Evolutionary conservation across 257 asterid genomes (phyloP).

Genomic region (Ajuga chamaepitys): DNA sequence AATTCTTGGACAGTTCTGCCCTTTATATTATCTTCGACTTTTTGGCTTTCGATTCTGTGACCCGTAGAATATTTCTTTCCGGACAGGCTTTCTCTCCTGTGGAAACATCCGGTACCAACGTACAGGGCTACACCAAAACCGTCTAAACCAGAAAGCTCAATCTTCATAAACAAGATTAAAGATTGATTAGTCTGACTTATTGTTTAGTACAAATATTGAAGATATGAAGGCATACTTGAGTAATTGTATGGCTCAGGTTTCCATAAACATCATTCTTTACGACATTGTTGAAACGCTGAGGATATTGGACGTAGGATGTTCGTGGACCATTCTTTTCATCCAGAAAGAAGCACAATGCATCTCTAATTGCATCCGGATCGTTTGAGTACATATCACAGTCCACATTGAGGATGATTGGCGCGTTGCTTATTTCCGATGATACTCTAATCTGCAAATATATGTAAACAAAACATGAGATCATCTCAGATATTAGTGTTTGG

Average conservation of each 20-base stretch:
- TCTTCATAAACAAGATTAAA: conserved; percentile 22
- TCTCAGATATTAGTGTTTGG: neutral
- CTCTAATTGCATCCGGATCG: conserved; percentile 55
- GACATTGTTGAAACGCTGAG: conserved; percentile 48
- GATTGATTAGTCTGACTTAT: neutral
- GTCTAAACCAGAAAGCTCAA: conserved; percentile 56
- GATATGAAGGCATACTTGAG: conserved; percentile 24
- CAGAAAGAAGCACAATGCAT: conserved; percentile 71
- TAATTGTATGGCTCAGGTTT: conserved; percentile 16
- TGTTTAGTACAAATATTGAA: no score
- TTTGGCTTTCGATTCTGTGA: conserved; percentile 15
- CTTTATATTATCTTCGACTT: conserved; percentile 3
- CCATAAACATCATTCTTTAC: conserved; percentile 50
- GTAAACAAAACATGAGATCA: neutral
- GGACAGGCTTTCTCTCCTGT: conserved; percentile 49
- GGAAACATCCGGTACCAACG: conserved; percentile 73
- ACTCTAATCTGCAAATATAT: conserved; percentile 56
- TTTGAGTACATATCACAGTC: conserved; percentile 94
- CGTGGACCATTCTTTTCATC: conserved; percentile 48
- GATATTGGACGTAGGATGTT: conserved; percentile 51
- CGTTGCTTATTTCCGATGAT: conserved; percentile 68
- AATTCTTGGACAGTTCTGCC: conserved; percentile 37
- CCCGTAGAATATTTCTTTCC: conserved; percentile 31
- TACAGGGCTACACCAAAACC: conserved; percentile 49
- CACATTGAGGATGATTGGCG: conserved; percentile 66